Conservation (phyloP, 1,284 basidiomycete species). For the Fereydounia khargensis region DNA sequence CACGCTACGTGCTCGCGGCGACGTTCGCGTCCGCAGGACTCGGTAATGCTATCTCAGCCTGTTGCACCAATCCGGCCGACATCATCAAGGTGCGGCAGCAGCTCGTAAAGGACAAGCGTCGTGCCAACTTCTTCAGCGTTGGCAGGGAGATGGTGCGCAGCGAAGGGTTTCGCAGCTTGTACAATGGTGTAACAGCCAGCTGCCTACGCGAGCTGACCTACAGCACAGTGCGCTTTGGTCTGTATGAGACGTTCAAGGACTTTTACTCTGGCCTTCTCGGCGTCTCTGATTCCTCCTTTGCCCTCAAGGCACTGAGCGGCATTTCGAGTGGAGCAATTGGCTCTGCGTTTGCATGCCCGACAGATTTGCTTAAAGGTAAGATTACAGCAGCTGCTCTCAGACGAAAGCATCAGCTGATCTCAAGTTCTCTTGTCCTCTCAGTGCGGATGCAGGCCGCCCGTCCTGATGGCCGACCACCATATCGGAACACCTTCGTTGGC, state of each 20-base stretch:
- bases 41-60: conserved; percentile 36
- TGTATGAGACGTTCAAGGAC: conserved; percentile 42
- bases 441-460: conserved; percentile 42
- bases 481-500: conserved; percentile 34
- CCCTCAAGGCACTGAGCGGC: conserved; percentile 37
- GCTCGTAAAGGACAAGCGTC: conserved; percentile 20
- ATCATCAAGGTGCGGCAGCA: conserved; percentile 47
- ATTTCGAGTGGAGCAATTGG: conserved; percentile 41
- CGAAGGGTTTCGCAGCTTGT: conserved; percentile 28
- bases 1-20: conserved; percentile 14
- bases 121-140: conserved; percentile 25
- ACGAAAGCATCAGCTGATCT: neutral
- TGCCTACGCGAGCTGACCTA: conserved; percentile 41
- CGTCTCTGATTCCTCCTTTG: conserved; percentile 24
- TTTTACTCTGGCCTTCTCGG: conserved; percentile 16
- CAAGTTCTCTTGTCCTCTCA: neutral
- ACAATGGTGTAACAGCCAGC: conserved; percentile 41
- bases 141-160: conserved; percentile 16
- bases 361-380: conserved; percentile 38
- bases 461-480: conserved; percentile 27
- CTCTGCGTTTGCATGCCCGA: conserved; percentile 35
- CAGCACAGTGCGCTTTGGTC: conserved; percentile 39
- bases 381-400: neutral
- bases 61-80: conserved; percentile 42
- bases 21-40: conserved; percentile 39